Evolutionary conservation across 2,329 filamentous ascomycete species (phyloP), one percentile per base, ranked within the genome.

Genomic region (Penicillium frequentans): DNA sequence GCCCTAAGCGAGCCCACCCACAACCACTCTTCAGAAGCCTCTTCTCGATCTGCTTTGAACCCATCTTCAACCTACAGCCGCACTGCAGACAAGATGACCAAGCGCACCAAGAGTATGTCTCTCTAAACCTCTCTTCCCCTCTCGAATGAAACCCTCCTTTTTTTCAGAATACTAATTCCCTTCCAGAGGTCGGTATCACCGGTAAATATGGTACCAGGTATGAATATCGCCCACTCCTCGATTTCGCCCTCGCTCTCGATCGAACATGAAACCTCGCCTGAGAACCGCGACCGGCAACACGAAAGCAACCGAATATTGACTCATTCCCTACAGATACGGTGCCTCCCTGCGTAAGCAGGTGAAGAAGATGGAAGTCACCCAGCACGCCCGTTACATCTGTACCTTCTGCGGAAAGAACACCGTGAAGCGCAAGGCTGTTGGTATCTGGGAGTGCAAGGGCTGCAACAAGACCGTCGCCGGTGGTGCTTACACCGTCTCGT

Each of bases 281-380:
- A 57, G 55, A 64, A 47, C 29, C 50, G 55, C 54, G 58, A 62
- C 53, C 45, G 31, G 55, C 45, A 16, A 49, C 23, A 39, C 45
- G 47, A 59, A 62, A 59, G 58, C 57, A 55, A 37, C 55, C 58
- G 60, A 48, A 62, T 57, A 59, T 66, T 65, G 59, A 63, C 48
- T 57, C 48, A 37, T 60, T 59, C 54, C 55, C 60, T 71, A 71
- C 61, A 93, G 91, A 87, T 96, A 96, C 83, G 95, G 93, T 93
- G 93, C 95, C 79, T 98, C 95, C 76, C 91, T 98, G 82, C 91
- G 93, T 84, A 98, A 98, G 88, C 93, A 92, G 81, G 89, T 95
- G 78, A 98, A 98, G 91, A 97, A 97, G 90, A 96, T 97, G 90
- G 95, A 98, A 89, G 90, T 98, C 81, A 90, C 91, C 75, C 95